phyloP scores from a whole-genome alignment of 23 red algal species.

The Gracilariopsis chorda region DNA sequence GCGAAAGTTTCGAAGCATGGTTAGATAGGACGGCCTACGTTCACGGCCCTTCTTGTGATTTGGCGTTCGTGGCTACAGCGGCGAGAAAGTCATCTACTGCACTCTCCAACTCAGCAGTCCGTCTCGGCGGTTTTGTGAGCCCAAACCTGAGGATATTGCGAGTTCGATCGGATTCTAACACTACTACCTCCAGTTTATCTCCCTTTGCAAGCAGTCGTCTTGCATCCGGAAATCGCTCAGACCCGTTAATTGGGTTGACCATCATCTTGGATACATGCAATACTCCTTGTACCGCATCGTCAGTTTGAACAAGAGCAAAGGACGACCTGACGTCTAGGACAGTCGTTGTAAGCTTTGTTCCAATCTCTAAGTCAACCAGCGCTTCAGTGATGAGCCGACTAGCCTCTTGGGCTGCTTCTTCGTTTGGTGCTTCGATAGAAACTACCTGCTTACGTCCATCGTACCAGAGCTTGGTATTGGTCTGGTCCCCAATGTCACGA shows the following conservation, averaged over 20 bases:
- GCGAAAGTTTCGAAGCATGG: too few species aligned
- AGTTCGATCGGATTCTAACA: slow-evolving; percentile 14
- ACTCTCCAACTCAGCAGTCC: background rate
- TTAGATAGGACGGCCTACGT: too few species aligned
- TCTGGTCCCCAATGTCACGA: slow-evolving; percentile 8
- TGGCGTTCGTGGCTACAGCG: background rate
- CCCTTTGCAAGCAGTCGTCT: background rate
- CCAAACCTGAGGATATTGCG: slow-evolving; percentile 30
- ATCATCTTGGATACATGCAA: slow-evolving; percentile 71
- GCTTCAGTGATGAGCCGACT: slow-evolving; percentile 20
- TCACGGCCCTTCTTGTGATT: background rate
- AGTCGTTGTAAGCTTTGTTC: slow-evolving; percentile 9
- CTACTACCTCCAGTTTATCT: slow-evolving; percentile 23
- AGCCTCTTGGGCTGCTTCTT: background rate
- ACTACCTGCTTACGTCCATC: slow-evolving; percentile 13
- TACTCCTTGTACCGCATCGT: slow-evolving; percentile 3
- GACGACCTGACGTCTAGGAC: slow-evolving; percentile 32
- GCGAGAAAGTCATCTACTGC: slow-evolving; percentile 22
- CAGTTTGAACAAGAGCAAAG: slow-evolving; percentile 20
- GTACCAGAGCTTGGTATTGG: slow-evolving; percentile 1
- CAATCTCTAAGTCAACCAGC: slow-evolving; percentile 30
- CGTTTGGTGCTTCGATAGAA: slow-evolving; percentile 35
- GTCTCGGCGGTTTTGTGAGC: background rate
- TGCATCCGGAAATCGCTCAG: slow-evolving; percentile 29
- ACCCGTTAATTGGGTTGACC: background rate